Evolutionary conservation across 441 rosid genomes (phyloP), one percentile per base, ranked within the genome.

Genomic region (Sinapis alba): DNA sequence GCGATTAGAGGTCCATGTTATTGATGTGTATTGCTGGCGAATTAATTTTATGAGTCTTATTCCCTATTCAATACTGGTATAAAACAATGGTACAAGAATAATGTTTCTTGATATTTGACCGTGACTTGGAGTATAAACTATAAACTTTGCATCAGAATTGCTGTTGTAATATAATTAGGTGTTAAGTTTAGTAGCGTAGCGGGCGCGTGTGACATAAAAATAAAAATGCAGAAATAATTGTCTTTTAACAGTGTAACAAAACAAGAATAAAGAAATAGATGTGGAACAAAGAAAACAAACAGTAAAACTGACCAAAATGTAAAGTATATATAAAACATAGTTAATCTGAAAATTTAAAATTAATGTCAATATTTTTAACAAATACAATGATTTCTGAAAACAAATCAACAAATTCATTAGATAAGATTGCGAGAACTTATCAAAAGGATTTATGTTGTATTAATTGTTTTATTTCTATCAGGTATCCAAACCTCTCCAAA

Each of bases 1-100:
- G 76, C 63, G 19, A 51, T 11, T 47, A 45, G 34, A 60, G 9
- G 51, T n/a, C 24, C 66, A 59, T 60, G 67, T 71, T 3, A 41
- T 41, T 18, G 11, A 18, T 10, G 16, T 41, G 27, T 36, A 30
- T 69, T 54, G 54, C 24, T 56, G 36, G 11, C 23, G 23, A 68
- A 34, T 41, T 51, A 51, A 3, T 27, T 30, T 19, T 6, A 66
- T 36, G 51, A 12, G 53, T 16, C 18, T 2, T 20, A 4, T 32
- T 32, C 30, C 20, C 21, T 54, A 21, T 68, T 34, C 62, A 34
- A 9, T 54, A 21, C 28, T 38, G 45, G 6, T 13, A 41, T 41
- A 4, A 38, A 38, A 12, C 5, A 38, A 38, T 38, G 45, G n/a
- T 12, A 38, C n/a, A 38, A 21, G 8, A 54, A 24, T 21, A 20